phyloP scores from a whole-genome alignment of 2,329 filamentous ascomycete genomes.

The Sporothrix pallida region DNA sequence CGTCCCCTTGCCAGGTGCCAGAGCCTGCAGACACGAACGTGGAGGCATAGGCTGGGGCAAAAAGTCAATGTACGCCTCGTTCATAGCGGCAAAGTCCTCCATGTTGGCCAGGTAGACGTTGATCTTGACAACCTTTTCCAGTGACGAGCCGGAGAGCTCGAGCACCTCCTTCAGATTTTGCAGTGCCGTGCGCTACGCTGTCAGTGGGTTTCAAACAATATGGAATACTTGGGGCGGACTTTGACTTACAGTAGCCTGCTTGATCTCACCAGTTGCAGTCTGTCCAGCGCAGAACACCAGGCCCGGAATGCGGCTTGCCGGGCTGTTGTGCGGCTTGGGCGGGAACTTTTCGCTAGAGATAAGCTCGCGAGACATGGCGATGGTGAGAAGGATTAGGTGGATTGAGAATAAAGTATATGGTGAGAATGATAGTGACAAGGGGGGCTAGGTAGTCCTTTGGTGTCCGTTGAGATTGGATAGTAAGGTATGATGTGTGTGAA shows the following conservation, averaged over 20 bases:
- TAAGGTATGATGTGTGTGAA: too few relatives aligned
- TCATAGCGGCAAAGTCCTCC: constrained; percentile 66
- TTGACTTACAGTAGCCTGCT: constrained; percentile 50
- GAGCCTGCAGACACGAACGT: constrained; percentile 84
- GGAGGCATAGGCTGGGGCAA: constrained; percentile 80
- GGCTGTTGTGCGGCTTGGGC: constrained; percentile 54
- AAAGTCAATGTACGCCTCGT: constrained; percentile 61
- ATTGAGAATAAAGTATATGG: too few relatives aligned
- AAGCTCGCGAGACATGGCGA: constrained; percentile 52
- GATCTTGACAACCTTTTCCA: constrained; percentile 69
- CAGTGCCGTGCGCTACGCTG: constrained; percentile 61
- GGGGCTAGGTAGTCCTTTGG: too few relatives aligned
- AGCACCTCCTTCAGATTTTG: constrained; percentile 65
- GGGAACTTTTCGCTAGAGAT: constrained; percentile 56
- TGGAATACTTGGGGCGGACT: too few relatives aligned
- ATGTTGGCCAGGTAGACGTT: constrained; percentile 70
- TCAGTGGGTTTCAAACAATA: too few relatives aligned
- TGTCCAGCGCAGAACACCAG: constrained; percentile 56
- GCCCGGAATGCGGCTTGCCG: constrained; percentile 52
- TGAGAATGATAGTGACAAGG: too few relatives aligned
- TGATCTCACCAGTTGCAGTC: constrained; percentile 57
- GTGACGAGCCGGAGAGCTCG: constrained; percentile 62
- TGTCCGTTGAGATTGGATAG: too few relatives aligned
- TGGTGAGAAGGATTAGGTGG: background rate
- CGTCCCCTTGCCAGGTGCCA: constrained; percentile 82